Base-by-base conservation (phyloP, 768 basidiomycete genomes). In the Amyloporia xantha region DNA sequence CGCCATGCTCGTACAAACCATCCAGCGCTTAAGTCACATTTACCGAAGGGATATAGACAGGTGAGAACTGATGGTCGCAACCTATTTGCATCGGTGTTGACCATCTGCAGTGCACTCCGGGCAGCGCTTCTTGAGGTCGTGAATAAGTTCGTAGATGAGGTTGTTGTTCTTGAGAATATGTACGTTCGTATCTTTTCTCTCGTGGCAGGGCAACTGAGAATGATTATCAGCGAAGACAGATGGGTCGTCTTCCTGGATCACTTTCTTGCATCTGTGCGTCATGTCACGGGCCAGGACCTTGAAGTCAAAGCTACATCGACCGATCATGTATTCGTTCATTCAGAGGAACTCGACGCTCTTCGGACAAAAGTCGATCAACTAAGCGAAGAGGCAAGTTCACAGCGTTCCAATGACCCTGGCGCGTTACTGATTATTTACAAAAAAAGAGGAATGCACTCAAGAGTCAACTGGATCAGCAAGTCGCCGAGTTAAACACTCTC, bases 401-500 rank as follows among this genome's bases (percentile, higher is more conserved):
- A 12, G 5, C 9, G 28, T n/a, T n/a, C n/a, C n/a, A n/a, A n/a
- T n/a, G n/a, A n/a, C n/a, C n/a, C n/a, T n/a, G n/a, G n/a, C n/a
- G n/a, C n/a, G n/a, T n/a, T n/a, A n/a, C n/a, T n/a, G n/a, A n/a
- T n/a, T n/a, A n/a, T n/a, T n/a, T n/a, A n/a, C n/a, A n/a, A n/a
- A n/a, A n/a, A n/a, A 51, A 86, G 84, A 69, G 78, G 25, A 69
- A 67, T 2, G 65, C 69, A 27, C 64, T 88, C 21, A 71, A 72
- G 20, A 71, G 73, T 36, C 72, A 83, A 51, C 63, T 87, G 3
- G 74, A 75, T 47, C 72, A 82, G 44, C 81, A 83, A 58, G 66
- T 77, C n/a, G 84, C 79, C 0, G 84, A 88, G 59, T 68, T 82
- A 50, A 84, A 79, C 44, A 79, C 82, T 0, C 64, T 87, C 40